Evolutionary conservation across 2,329 filamentous ascomycete species (phyloP).

Genomic region (Dryadomyces quercivorus): DNA sequence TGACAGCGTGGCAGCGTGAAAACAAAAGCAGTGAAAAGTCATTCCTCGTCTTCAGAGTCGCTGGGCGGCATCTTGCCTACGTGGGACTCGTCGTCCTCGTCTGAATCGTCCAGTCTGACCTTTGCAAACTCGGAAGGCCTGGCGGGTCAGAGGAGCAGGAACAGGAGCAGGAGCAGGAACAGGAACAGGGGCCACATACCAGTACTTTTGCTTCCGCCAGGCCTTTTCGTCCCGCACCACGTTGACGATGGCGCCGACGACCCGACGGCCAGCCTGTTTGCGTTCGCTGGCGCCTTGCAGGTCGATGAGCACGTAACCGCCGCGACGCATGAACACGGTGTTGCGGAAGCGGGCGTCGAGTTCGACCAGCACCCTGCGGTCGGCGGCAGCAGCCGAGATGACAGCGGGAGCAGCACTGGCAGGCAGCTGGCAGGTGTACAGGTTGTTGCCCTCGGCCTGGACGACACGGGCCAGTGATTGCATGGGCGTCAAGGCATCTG

Average conservation of each 20-base stretch:
- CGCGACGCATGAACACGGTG: conserved; percentile 85
- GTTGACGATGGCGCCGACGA: conserved; percentile 83
- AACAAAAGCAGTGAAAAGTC: too few species aligned
- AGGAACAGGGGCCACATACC: conserved; percentile 36
- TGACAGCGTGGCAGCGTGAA: too few species aligned
- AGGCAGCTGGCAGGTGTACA: conserved; percentile 69
- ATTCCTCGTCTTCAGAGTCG: conserved; percentile 66
- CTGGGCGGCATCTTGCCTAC: conserved; percentile 78
- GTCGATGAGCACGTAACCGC: conserved; percentile 78
- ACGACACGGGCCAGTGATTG: conserved; percentile 65
- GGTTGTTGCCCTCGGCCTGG: conserved; percentile 77
- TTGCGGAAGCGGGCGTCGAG: conserved; percentile 73
- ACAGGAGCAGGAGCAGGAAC: neutral
- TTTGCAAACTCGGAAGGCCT: conserved; percentile 76
- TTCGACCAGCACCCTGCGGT: conserved; percentile 52
- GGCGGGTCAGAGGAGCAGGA: neutral
- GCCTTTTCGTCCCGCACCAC: conserved; percentile 81
- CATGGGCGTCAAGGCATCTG: conserved; percentile 43
- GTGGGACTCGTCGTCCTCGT: conserved; percentile 62
- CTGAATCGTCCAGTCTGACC: conserved; percentile 30
- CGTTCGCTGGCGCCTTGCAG: conserved; percentile 37
- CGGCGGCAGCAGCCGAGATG: neutral
- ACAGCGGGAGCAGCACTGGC: conserved; percentile 24
- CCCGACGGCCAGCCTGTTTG: conserved; percentile 59
- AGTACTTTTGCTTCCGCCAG: conserved; percentile 84